Evolutionary conservation across 1,139 yeast species (phyloP), one percentile per base, ranked within the genome.

Genomic region (Yamadazyma friedrichii): DNA sequence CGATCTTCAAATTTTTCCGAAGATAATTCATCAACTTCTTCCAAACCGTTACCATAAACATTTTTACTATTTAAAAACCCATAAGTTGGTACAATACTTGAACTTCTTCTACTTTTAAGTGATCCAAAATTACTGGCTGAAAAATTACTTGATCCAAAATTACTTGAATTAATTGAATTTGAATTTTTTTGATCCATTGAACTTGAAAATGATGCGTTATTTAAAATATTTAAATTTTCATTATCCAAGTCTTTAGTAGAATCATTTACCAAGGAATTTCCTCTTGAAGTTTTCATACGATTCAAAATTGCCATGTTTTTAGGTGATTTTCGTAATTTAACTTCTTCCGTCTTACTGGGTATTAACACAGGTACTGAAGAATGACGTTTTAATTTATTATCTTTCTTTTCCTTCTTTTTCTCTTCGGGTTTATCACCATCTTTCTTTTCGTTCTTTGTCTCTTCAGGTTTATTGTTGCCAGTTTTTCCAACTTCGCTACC

Each of bases 141-240:
- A 9, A 9, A 13, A 15, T 26, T n/a, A 11, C 9, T 25, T 6
- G 36, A 34, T 33, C 42, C 34, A 15, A 39, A 34, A 35, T 43
- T 42, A 28, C 42, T 48, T 1, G 53, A 49, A 6, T 47, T 47
- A 9, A 45, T 15, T 2, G 54, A 49, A 22, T 49, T 45, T 2
- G 54, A 49, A 22, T 49, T 45, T 26, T 42, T 43, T 12, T 43
- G 42, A n/a, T 45, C 51, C 4, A 32, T 28, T 3, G 58, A 51
- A 20, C 24, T 6, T 4, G 55, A 45, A 15, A 50, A 44, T 10
- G 52, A 48, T 1, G 59, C 61, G 40, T 57, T 59, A 33, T 53
- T 58, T 42, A 84, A 76, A 12, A 75, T 62, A 20, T 64, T 56
- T 13, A 65, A 55, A 33, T 65, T 68, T 25, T 67, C 75, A 44